Percentiles rank a stretch among this genome's conserved stretches.
Conservation (phyloP, 2,329 filamentous ascomycete genomes). For the Ophiostoma populinum region DNA sequence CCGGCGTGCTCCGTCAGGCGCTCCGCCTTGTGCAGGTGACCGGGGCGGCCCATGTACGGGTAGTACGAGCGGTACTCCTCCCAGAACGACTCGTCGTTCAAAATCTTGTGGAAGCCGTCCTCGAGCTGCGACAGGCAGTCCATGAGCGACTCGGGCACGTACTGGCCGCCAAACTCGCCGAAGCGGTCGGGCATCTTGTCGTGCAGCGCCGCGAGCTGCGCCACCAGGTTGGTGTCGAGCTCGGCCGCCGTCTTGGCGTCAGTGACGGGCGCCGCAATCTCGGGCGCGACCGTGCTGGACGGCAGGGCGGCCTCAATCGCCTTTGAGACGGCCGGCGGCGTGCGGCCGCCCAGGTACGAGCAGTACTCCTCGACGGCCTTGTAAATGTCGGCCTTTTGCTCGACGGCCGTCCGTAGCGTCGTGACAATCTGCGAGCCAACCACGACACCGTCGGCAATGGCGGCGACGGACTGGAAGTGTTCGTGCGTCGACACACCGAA, state of each 20-base stretch:
- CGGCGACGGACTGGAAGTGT: conserved; percentile 73
- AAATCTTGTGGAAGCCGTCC: conserved; percentile 73
- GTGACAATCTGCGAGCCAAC: conserved; percentile 93
- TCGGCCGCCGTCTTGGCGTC: conserved; percentile 32
- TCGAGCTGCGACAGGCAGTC: conserved; percentile 87
- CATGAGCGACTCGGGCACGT: conserved; percentile 95
- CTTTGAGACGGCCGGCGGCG: conserved; percentile 18
- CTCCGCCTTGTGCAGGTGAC: conserved; percentile 76
- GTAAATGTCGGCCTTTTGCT: conserved; percentile 10
- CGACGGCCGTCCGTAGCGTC: conserved; percentile 44
- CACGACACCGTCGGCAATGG: conserved; percentile 82
- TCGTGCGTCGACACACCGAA: conserved; percentile 94
- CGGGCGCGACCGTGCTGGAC: conserved; percentile 28
- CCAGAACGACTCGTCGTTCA: conserved; percentile 85
- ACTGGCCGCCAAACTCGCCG: conserved; percentile 91
- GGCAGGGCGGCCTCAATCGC: conserved; percentile 49
- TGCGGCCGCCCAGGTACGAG: conserved; percentile 42
- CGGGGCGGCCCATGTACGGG: conserved; percentile 90
- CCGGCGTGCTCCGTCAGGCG: conserved; percentile 76
- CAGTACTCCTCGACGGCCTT: conserved; percentile 78
- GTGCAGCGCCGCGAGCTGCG: conserved; percentile 72
- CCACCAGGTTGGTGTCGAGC: conserved; percentile 46
- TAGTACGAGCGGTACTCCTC: conserved; percentile 93
- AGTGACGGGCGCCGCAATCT: conserved; percentile 39
- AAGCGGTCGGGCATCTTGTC: conserved; percentile 70